Evolutionary conservation across 305 asterid species (phyloP).

Genomic region (Fraxinus angustifolia): DNA sequence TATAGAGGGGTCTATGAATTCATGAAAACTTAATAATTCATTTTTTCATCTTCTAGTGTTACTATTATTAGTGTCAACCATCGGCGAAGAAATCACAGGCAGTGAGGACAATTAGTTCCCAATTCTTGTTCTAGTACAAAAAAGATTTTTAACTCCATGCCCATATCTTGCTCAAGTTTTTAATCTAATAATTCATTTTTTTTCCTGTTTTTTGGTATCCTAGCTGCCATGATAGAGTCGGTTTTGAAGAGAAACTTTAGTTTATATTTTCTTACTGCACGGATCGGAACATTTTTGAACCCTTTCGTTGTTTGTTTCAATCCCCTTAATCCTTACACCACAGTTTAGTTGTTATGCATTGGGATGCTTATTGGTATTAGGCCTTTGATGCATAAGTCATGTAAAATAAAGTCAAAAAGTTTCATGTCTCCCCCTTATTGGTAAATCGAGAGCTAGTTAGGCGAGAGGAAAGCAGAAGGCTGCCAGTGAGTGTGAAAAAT

Average conservation of each 20-base stretch:
- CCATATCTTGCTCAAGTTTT: not conserved
- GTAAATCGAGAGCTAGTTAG: not conserved
- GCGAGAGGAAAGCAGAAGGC: not conserved
- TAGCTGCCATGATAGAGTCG: not conserved
- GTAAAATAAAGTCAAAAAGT: not conserved
- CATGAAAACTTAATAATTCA: not conserved
- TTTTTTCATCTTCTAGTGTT: not conserved
- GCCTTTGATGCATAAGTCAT: not conserved
- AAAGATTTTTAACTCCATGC: not conserved
- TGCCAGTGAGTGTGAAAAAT: not conserved
- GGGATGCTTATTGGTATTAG: not conserved
- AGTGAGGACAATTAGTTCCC: not conserved
- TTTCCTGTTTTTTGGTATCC: not conserved
- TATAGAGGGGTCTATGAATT: not conserved
- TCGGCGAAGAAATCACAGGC: not conserved
- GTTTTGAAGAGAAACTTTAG: not conserved
- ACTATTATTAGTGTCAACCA: not conserved
- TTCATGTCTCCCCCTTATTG: not conserved
- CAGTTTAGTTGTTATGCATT: not conserved
- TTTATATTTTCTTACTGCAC: not conserved
- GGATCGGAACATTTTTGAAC: not conserved
- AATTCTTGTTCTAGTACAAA: not conserved
- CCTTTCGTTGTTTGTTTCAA: not conserved
- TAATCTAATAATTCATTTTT: not conserved
- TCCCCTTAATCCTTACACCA: not conserved